Base-by-base conservation (phyloP, 2,329 filamentous ascomycete genomes). In the Coniochaeta sp. region DNA sequence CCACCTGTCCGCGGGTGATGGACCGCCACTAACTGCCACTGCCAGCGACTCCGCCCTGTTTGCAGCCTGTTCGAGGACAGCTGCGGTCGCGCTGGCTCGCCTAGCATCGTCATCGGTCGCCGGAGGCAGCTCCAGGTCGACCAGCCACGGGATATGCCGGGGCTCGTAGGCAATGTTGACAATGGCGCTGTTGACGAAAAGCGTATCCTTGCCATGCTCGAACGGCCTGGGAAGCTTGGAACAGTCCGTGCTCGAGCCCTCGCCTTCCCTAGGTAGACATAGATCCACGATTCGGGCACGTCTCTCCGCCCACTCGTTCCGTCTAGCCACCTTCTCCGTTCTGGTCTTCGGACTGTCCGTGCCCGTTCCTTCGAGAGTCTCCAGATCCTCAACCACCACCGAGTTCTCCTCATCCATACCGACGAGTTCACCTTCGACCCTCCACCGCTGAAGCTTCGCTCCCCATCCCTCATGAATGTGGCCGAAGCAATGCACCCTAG, bases 381-480 rank as follows among this genome's bases (percentile, higher is more conserved):
- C 60, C 8, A 79, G 64, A 1, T 58, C 75, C 24, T 74, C 72
- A 0, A 83, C 61, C 0, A 75, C 50, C 0, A 59, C 8, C 0
- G 78, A 80, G 2, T 65, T 65, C 0, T 70, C 73, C 55, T 83
- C 76, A 57, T 84, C 76, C 19, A 83, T 79, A 54, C 77, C 76
- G 33, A 58, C 1, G 70, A 59, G 5, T 1, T 14, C 1, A 11
- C 31, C 31, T 5, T 57, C 62, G 4, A 67, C 62, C 2, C 75
- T 71, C 86, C 85, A 89, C 1, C 72, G 71, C 0, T 83, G 76
- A 2, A 82, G 61, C 58, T 78, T 79, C 0, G 76, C 79, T 3
- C 85, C 86, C 81, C 83, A 88, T 0, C 74, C 78, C 64, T 84
- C 80, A 65, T 86, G 83, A 17, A 85, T 79, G 62, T 85, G 83